Conservation (phyloP, 2,329 filamentous ascomycete genomes). For the Helicocarpus griseus region DNA sequence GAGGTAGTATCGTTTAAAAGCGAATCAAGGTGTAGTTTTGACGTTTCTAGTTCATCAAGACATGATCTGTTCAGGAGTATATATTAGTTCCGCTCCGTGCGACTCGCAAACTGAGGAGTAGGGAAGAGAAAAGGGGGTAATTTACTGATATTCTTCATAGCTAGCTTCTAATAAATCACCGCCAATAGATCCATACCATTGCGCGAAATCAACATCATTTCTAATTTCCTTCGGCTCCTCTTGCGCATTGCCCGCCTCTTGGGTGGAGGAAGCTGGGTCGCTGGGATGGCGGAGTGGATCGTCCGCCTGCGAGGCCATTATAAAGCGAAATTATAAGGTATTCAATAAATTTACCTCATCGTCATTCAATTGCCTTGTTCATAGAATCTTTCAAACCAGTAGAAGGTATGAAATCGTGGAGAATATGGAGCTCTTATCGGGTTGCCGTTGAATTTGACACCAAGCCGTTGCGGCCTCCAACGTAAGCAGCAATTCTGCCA, state of each 20-base stretch:
- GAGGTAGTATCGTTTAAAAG: constrained; percentile 68
- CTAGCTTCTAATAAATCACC: constrained; percentile 67
- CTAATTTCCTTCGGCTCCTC: constrained; percentile 34
- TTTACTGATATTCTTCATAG: constrained; percentile 74
- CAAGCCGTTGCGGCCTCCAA: neutral
- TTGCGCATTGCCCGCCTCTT: neutral
- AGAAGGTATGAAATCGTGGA: neutral
- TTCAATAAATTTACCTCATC: neutral
- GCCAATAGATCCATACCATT: constrained; percentile 51
- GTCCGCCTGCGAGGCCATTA: neutral
- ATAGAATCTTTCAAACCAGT: neutral
- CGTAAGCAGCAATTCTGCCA: neutral
- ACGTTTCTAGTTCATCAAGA: constrained; percentile 68
- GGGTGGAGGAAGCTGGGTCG: neutral
- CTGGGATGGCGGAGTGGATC: neutral
- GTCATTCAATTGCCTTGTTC: neutral
- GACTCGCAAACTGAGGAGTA: too few relatives aligned
- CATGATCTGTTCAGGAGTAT: constrained; percentile 49
- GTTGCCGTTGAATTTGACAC: neutral
- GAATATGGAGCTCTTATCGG: neutral
- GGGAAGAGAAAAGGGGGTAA: constrained; percentile 9
- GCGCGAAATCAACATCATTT: constrained; percentile 50
- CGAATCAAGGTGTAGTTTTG: constrained; percentile 70
- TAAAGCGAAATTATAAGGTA: neutral
- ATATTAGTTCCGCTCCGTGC: constrained; percentile 13